Evolutionary conservation across 176 grass and related monocot genomes (phyloP).

Genomic region (Oryza officinalis): DNA sequence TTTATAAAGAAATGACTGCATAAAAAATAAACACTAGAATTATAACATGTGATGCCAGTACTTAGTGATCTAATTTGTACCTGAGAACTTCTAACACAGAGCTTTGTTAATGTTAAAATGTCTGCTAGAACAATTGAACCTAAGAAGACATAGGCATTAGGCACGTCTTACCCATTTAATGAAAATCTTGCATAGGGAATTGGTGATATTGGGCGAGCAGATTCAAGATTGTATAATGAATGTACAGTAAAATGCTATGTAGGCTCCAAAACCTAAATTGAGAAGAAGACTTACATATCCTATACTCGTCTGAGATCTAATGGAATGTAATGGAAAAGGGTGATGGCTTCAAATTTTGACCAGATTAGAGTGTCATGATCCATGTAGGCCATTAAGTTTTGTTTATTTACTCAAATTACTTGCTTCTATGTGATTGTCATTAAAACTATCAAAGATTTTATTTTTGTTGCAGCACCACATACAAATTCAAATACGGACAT

Average conservation of each 20-base stretch:
- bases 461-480: neutral
- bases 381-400: neutral
- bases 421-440: neutral
- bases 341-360: neutral
- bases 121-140: neutral
- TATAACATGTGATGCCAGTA: neutral
- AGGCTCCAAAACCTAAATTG: neutral
- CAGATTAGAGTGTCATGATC: neutral
- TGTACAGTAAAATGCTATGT: neutral
- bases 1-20: neutral
- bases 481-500: neutral
- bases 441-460: neutral
- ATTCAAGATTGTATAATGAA: neutral
- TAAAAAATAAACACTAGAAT: neutral
- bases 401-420: neutral
- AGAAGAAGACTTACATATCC: neutral
- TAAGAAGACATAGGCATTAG: neutral
- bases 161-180: neutral
- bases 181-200: neutral
- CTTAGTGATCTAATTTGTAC: neutral
- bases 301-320: neutral
- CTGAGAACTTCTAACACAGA: neutral
- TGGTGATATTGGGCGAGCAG: neutral
- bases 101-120: neutral
- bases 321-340: neutral